Conservation (phyloP, 176 grass and related monocot species). For the Paspalum vaginatum region DNA sequence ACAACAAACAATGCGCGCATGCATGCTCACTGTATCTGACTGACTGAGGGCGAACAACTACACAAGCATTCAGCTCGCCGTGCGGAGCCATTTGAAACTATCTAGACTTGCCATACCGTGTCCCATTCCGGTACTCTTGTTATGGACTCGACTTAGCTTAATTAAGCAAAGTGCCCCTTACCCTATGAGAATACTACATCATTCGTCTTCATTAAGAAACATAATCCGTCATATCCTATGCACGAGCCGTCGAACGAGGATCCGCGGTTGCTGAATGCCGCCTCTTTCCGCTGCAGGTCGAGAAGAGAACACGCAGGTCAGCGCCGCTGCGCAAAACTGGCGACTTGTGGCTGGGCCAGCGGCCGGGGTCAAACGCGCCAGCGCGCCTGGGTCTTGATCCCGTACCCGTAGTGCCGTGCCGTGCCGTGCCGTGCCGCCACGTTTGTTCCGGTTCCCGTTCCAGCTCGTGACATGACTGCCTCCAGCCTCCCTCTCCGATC, state of each 20-base stretch:
- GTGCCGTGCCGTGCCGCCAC: constrained; percentile 37
- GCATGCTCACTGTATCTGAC: too few species aligned
- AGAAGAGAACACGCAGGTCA: background rate
- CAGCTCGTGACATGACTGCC: too few species aligned
- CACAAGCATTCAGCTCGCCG: too few species aligned
- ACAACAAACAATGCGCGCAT: too few species aligned
- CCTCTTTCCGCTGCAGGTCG: too few species aligned
- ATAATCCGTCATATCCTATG: background rate
- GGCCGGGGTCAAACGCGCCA: constrained; percentile 20
- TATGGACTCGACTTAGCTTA: background rate
- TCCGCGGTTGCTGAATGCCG: background rate
- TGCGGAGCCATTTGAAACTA: too few species aligned
- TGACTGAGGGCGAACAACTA: too few species aligned
- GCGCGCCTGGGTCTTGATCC: background rate
- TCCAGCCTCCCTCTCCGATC: too few species aligned
- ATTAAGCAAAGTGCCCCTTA: background rate
- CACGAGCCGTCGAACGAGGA: background rate
- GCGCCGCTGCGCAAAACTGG: background rate
- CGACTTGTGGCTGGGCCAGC: background rate
- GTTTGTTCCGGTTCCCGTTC: constrained; percentile 1
- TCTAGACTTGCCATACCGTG: too few species aligned
- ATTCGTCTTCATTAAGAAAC: background rate
- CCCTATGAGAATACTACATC: background rate
- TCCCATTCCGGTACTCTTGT: background rate
- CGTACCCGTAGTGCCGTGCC: background rate